Evolutionary conservation across 2,329 filamentous ascomycete species (phyloP).

Genomic region (Didymella arachidicola): DNA sequence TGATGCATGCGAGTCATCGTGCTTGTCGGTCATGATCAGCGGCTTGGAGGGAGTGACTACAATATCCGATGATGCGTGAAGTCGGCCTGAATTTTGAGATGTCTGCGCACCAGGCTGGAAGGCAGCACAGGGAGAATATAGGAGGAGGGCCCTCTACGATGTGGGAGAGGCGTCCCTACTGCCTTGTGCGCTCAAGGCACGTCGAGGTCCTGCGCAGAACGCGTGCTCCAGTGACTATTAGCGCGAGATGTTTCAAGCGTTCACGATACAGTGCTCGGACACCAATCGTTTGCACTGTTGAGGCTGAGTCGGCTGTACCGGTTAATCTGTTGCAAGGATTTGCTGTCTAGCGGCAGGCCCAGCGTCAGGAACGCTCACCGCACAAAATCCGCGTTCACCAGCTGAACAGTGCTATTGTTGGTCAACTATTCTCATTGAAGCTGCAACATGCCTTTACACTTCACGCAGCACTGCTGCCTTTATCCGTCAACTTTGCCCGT

Average conservation of each 20-base stretch:
- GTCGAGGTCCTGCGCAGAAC: not conserved
- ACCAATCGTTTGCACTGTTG: not conserved
- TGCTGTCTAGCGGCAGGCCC: constrained; percentile 10
- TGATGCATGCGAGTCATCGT: not conserved
- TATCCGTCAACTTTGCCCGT: constrained; percentile 3
- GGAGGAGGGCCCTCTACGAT: not conserved
- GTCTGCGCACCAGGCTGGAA: not conserved
- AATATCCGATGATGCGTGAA: not conserved
- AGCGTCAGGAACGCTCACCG: constrained; percentile 7
- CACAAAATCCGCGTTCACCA: constrained; percentile 16
- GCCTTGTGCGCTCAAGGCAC: not conserved
- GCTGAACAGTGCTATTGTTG: constrained; percentile 21
- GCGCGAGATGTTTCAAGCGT: not conserved
- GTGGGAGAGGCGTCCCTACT: not conserved
- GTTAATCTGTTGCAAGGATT: constrained; percentile 18
- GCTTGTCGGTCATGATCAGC: not conserved
- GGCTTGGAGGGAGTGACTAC: not conserved
- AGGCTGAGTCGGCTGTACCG: constrained; percentile 12
- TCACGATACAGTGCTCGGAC: not conserved
- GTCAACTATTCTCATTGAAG: constrained; percentile 5
- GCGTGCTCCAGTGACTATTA: not conserved
- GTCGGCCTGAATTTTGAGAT: not conserved
- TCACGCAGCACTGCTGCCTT: constrained; percentile 10
- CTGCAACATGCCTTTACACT: constrained; percentile 6
- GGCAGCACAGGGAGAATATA: not conserved